A percentile compares a stretch with the other conserved stretches of the same genome.
phyloP scores from a whole-genome alignment of 371 early-diverging fungal genomes.

The Circinella minor region DNA sequence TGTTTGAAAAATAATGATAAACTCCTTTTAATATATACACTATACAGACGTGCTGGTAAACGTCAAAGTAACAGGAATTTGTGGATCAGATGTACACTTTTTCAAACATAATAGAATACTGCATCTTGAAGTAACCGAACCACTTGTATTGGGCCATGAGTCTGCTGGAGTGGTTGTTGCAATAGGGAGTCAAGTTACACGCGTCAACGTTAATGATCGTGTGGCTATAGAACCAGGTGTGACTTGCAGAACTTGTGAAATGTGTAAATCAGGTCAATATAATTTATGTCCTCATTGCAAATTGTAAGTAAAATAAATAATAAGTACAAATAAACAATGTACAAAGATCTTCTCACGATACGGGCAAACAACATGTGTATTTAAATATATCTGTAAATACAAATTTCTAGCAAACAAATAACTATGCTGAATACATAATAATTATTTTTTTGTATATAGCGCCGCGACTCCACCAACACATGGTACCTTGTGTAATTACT shows the following conservation, averaged over 20 bases:
- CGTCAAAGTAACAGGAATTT: conserved; percentile 52
- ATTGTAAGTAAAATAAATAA: conserved; percentile 31
- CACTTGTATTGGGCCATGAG: conserved; percentile 80
- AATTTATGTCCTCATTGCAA: conserved; percentile 52
- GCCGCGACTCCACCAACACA: conserved; percentile 56
- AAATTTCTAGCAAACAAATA: too few species aligned
- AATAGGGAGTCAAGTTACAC: conserved; percentile 54
- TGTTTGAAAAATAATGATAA: background rate
- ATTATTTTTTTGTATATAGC: conserved; percentile 17
- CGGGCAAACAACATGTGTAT: too few species aligned
- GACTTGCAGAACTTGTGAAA: conserved; percentile 62
- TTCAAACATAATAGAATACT: conserved; percentile 46
- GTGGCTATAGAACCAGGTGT: conserved; percentile 73
- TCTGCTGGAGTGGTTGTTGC: conserved; percentile 69
- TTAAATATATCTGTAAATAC: too few species aligned
- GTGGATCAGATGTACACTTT: conserved; percentile 55
- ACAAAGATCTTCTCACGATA: too few species aligned
- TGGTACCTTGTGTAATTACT: conserved; percentile 52
- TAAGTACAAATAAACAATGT: background rate
- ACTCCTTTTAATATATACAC: background rate
- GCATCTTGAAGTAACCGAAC: conserved; percentile 39
- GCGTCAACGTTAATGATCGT: conserved; percentile 68
- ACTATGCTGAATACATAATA: too few species aligned
- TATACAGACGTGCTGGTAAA: conserved; percentile 43
- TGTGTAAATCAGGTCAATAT: conserved; percentile 54